Conservation (phyloP, 1,139 yeast genomes). For the Barnettozyma hawaiiensis region DNA sequence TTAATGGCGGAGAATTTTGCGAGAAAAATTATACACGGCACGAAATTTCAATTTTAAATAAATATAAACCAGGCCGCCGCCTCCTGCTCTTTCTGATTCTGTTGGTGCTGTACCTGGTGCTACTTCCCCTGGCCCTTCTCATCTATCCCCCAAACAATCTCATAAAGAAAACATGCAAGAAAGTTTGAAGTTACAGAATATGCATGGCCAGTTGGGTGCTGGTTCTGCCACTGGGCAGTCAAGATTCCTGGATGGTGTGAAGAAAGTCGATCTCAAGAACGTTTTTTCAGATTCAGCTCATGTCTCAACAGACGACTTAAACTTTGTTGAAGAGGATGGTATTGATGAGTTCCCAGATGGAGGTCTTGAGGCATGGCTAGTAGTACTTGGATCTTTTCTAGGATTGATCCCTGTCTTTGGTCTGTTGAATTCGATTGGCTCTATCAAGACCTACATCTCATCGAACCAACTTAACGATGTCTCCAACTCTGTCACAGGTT, state of each 20-base stretch:
- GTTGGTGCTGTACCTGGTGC: too few relatives aligned
- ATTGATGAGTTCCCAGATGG: slow-evolving; percentile 24
- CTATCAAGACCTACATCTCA: slow-evolving; percentile 62
- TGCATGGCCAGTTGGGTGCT: background rate
- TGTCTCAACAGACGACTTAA: slow-evolving; percentile 1
- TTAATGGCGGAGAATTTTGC: background rate
- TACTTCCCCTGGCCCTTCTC: too few relatives aligned
- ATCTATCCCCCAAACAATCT: too few relatives aligned
- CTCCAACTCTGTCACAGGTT: slow-evolving; percentile 50
- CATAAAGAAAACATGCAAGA: background rate
- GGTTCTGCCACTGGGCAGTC: slow-evolving; percentile 5
- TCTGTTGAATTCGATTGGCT: slow-evolving; percentile 60
- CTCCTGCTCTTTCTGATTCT: too few relatives aligned
- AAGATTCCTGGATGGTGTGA: background rate
- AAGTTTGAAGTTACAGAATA: background rate
- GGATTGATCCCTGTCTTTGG: slow-evolving; percentile 66
- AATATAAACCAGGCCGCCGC: too few relatives aligned
- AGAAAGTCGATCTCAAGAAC: slow-evolving; percentile 6
- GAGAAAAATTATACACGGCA: background rate
- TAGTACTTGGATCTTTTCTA: slow-evolving; percentile 49
- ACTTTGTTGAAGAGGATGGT: slow-evolving; percentile 24
- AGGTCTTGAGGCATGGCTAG: slow-evolving; percentile 19
- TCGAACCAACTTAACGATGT: slow-evolving; percentile 46
- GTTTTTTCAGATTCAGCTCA: slow-evolving; percentile 7
- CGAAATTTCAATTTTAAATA: background rate